Conservation (phyloP, 805 yeast species). For the Candida parachauliodes region DNA sequence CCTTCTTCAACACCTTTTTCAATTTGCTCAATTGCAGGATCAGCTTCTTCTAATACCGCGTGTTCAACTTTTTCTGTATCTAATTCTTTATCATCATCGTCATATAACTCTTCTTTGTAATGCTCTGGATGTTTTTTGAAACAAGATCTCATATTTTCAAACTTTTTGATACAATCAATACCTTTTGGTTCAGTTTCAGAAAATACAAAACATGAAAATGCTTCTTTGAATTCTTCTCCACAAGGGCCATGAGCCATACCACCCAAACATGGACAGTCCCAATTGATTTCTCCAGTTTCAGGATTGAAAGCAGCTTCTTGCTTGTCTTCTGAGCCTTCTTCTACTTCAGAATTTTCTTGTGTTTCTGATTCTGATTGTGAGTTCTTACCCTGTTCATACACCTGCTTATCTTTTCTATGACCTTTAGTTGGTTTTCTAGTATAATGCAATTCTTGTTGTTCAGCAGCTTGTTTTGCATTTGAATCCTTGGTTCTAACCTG, state of each 20-base stretch:
- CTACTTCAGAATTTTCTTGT: constrained; percentile 5
- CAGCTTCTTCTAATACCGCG: constrained; percentile 12
- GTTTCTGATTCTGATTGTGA: background rate
- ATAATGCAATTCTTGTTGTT: constrained; percentile 2
- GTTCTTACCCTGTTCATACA: background rate
- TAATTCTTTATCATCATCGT: constrained; percentile 50
- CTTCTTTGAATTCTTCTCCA: constrained; percentile 61
- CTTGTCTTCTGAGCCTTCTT: constrained; percentile 13
- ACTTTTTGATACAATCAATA: constrained; percentile 87
- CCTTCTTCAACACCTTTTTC: too few relatives aligned
- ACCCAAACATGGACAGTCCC: constrained; percentile 99
- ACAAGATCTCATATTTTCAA: constrained; percentile 89
- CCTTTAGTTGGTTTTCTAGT: constrained; percentile 6
- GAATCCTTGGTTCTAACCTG: constrained; percentile 1
- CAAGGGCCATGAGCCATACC: constrained; percentile 99
- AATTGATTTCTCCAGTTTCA: constrained; percentile 96
- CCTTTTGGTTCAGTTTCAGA: constrained; percentile 96
- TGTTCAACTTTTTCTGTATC: constrained; percentile 11
- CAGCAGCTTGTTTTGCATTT: constrained; percentile 2
- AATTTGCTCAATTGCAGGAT: constrained; percentile 14
- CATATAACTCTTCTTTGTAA: constrained; percentile 86
- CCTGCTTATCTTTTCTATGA: constrained; percentile 3
- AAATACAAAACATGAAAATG: constrained; percentile 92
- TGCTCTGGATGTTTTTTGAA: constrained; percentile 91
- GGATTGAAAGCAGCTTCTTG: constrained; percentile 80